Evolutionary conservation across 805 yeast species (phyloP).

Genomic region (Saccharomycopsis sp.): DNA sequence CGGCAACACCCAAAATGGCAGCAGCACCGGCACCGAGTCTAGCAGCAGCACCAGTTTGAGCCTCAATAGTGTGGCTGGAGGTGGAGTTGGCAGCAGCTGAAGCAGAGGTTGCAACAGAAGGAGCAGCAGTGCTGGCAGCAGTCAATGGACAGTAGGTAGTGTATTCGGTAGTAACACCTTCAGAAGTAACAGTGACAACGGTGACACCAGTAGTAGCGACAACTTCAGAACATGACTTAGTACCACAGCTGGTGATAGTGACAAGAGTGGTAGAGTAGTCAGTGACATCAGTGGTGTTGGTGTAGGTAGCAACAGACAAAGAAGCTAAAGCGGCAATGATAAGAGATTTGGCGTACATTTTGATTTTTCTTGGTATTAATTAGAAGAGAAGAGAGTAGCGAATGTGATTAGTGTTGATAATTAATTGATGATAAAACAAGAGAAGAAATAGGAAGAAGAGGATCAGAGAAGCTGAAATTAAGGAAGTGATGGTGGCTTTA

Average conservation of each 20-base stretch:
- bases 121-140: background rate
- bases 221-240: background rate
- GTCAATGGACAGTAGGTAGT: background rate
- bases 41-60: conserved; percentile 1
- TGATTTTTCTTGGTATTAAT: background rate
- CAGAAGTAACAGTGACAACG: conserved; percentile 6
- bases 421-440: background rate
- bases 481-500: background rate
- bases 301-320: background rate
- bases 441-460: background rate
- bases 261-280: conserved; percentile 1
- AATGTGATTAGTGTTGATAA: background rate
- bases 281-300: background rate
- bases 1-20: background rate
- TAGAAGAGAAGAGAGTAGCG: background rate
- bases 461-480: background rate
- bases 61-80: background rate
- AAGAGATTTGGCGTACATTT: background rate
- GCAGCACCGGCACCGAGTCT: background rate
- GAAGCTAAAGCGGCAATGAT: background rate
- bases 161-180: conserved; percentile 1
- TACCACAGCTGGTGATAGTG: background rate
- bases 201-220: conserved; percentile 5
- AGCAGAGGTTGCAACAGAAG: background rate
- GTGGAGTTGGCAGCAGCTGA: background rate